Base-by-base conservation (phyloP, 225 moss, liverwort and hornwort species). In the Antitrichia curtipendula region DNA sequence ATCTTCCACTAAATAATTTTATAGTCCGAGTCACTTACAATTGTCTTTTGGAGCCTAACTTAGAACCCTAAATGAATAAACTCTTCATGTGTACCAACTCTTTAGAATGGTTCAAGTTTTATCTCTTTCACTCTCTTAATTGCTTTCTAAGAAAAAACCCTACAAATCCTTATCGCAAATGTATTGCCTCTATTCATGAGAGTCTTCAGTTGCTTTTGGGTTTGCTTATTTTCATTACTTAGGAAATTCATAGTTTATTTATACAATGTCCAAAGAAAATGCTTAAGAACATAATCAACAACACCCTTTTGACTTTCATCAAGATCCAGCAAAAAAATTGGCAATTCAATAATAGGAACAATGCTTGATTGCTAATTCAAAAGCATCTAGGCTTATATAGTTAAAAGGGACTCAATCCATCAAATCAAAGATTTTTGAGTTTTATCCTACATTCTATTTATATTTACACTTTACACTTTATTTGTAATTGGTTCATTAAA, bases 11-110 rank as follows among this genome's bases (percentile, higher is more conserved):
- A n/a, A n/a, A n/a, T n/a, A n/a, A n/a, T n/a, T n/a, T n/a, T n/a
- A n/a, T n/a, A n/a, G n/a, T n/a, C n/a, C n/a, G n/a, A 45, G 45
- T 16, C 1, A 32, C 62, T 8, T 3, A 1, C 0, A 63, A 31
- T 4, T 59, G 27, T 8, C 8, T 63, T 63, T 32, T 2, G 3
- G 3, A 16, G 4, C 16, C 16, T 16, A 16, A 63, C 62, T 3
- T 16, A 29, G 16, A 6, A 31, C 10, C 16, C 16, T 16, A 32
- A 63, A 16, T 8, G 4, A 63, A 16, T 4, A 63, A 4, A 32
- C 13, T 32, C 16, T 63, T 63, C 16, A 16, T 32, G 4, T 16
- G 7, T 16, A 2, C 13, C 15, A 62, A 15, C 8, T 62, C 7
- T 6, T 63, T 32, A 12, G 2, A 59, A 24, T 13, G 7, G 28